Percentiles rank a stretch among this genome's conserved stretches.
Conservation (phyloP, 176 grass and related monocot genomes). For the Musa acuminata region DNA sequence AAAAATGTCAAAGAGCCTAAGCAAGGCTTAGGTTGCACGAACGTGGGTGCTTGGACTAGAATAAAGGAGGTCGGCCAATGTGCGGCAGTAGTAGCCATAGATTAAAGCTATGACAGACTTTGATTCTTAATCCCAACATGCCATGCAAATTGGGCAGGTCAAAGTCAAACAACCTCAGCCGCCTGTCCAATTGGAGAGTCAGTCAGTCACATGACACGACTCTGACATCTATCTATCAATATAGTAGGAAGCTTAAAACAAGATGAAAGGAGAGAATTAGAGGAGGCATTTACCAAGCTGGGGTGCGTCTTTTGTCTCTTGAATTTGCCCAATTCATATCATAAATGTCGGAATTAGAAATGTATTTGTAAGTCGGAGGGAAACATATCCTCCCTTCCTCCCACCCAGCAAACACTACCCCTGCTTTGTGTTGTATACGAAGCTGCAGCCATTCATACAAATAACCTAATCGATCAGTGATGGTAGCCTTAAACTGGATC, state of each 20-base stretch:
- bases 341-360: constrained; percentile 65
- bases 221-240: no score
- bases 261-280: not conserved
- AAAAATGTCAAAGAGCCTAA: no score
- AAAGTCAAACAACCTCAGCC: not conserved
- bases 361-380: constrained; percentile 89
- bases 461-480: no score
- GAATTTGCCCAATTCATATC: constrained; percentile 35
- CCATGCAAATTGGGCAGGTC: no score
- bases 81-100: no score
- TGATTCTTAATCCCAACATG: no score
- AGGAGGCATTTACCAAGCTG: constrained; percentile 57
- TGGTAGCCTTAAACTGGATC: no score
- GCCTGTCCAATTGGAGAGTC: not conserved
- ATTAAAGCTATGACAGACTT: no score
- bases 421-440: constrained; percentile 44
- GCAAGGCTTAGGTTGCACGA: no score
- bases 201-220: no score
- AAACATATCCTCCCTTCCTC: constrained; percentile 74
- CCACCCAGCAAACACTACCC: constrained; percentile 67
- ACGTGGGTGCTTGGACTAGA: no score
- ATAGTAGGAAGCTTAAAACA: not conserved
- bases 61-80: no score
- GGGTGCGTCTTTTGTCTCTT: constrained; percentile 53
- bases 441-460: constrained; percentile 27